These are phyloP conservation scores for Haematococcus lacustris DNA, from an alignment of 139 green algal genomes.

Conservation along the genomic window DNA sequence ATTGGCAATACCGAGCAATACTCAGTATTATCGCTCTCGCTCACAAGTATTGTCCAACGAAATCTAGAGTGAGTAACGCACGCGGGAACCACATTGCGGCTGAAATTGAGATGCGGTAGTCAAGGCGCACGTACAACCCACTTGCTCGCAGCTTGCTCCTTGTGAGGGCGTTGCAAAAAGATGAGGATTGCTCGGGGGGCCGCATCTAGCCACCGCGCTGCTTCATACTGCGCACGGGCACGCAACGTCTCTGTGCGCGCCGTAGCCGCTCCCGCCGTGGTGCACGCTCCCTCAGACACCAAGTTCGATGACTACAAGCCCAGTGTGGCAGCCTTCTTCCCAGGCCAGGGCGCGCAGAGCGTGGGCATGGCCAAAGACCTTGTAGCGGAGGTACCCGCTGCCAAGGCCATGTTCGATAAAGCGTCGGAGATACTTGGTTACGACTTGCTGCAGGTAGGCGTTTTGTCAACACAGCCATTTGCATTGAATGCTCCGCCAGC, in stretches of 20 bases:
- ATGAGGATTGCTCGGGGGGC: too few relatives aligned
- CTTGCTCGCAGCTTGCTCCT: too few relatives aligned
- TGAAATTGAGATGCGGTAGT: too few relatives aligned
- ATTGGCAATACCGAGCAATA: too few relatives aligned
- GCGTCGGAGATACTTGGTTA: conserved; percentile 95
- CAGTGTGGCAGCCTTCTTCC: conserved; percentile 89
- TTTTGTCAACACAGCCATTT: neutral
- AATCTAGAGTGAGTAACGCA: too few relatives aligned
- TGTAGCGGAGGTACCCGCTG: conserved; percentile 66
- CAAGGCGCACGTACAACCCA: too few relatives aligned
- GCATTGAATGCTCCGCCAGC: neutral
- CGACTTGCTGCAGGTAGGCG: conserved; percentile 83
- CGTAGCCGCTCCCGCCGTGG: neutral
- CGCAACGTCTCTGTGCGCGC: neutral
- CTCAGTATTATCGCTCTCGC: too few relatives aligned
- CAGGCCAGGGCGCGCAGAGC: conserved; percentile 77
- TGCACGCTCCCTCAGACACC: conserved; percentile 41
- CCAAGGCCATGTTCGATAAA: conserved; percentile 88
- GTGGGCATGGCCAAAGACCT: conserved; percentile 81
- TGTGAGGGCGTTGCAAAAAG: too few relatives aligned
- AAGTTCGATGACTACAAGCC: conserved; percentile 84
- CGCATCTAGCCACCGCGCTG: too few relatives aligned
- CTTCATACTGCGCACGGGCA: too few relatives aligned
- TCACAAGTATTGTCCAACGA: too few relatives aligned
- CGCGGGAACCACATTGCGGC: too few relatives aligned